These are phyloP conservation scores for Cunninghamia lanceolata DNA, from an alignment of 75 land plant genomes.

Conservation along the genomic window DNA sequence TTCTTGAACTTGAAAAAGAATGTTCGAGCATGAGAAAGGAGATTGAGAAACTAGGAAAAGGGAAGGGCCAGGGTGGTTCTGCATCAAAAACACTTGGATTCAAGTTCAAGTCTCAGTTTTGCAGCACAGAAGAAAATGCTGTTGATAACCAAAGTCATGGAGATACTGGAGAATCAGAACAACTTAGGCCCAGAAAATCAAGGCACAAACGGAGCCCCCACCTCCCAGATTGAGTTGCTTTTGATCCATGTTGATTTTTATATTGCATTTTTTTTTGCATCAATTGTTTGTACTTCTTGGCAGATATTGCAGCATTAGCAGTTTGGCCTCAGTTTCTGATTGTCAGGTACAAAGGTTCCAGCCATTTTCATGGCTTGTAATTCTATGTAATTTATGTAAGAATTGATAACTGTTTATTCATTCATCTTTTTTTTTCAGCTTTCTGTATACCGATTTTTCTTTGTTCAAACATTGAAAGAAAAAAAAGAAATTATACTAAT, in stretches of 20 bases:
- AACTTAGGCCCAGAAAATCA: constrained; percentile 4
- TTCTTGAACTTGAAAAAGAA: constrained; percentile 60
- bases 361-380: neutral
- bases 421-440: neutral
- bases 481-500: neutral
- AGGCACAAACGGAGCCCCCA: neutral
- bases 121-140: constrained; percentile 18
- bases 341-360: neutral
- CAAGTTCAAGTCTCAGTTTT: constrained; percentile 20
- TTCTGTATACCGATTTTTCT: neutral
- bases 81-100: constrained; percentile 23
- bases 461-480: neutral
- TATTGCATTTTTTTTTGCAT: neutral
- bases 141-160: constrained; percentile 2
- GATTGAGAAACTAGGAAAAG: constrained; percentile 56
- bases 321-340: neutral
- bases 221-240: neutral
- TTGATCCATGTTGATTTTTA: neutral
- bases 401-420: neutral
- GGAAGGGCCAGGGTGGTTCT: constrained; percentile 40
- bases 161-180: neutral
- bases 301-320: neutral
- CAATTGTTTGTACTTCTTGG: neutral
- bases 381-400: neutral
- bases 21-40: constrained; percentile 56